Evolutionary conservation across 176 grass and related monocot species (phyloP).

Genomic region (Cenchrus americanus): DNA sequence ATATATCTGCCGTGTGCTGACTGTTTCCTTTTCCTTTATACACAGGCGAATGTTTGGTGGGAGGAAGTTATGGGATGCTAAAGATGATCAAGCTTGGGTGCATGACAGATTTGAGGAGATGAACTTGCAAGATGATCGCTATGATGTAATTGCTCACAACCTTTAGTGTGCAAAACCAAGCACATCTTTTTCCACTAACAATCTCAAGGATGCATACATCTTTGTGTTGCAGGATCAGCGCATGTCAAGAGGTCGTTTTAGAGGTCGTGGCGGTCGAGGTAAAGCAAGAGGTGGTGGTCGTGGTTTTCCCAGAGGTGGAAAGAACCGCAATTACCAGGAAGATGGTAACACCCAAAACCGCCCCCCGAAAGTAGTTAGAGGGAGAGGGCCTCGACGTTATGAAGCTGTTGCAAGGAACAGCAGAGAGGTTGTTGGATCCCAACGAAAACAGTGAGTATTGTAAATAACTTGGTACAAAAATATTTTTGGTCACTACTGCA

Average conservation of each 20-base stretch:
- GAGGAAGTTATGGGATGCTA: slow-evolving; percentile 84
- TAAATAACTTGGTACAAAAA: slow-evolving; percentile 30
- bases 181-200: neutral
- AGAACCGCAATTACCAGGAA: slow-evolving; percentile 55
- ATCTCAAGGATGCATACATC: slow-evolving; percentile 29
- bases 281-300: slow-evolving; percentile 50
- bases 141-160: slow-evolving; percentile 43
- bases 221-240: slow-evolving; percentile 52
- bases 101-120: slow-evolving; percentile 96
- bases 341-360: slow-evolving; percentile 59
- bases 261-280: slow-evolving; percentile 61
- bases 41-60: slow-evolving; percentile 75
- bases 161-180: slow-evolving; percentile 31
- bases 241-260: slow-evolving; percentile 65
- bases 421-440: slow-evolving; percentile 54
- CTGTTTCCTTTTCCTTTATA: slow-evolving; percentile 13
- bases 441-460: slow-evolving; percentile 75
- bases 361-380: slow-evolving; percentile 61
- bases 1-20: slow-evolving; percentile 14
- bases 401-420: slow-evolving; percentile 68
- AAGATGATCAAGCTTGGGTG: slow-evolving; percentile 92
- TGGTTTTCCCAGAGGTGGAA: slow-evolving; percentile 65
- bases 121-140: slow-evolving; percentile 69
- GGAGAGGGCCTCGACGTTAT: slow-evolving; percentile 87
- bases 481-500: slow-evolving; percentile 11